Conservation (phyloP, 2,329 filamentous ascomycete species). For the Ascocoryne sarcoides region DNA sequence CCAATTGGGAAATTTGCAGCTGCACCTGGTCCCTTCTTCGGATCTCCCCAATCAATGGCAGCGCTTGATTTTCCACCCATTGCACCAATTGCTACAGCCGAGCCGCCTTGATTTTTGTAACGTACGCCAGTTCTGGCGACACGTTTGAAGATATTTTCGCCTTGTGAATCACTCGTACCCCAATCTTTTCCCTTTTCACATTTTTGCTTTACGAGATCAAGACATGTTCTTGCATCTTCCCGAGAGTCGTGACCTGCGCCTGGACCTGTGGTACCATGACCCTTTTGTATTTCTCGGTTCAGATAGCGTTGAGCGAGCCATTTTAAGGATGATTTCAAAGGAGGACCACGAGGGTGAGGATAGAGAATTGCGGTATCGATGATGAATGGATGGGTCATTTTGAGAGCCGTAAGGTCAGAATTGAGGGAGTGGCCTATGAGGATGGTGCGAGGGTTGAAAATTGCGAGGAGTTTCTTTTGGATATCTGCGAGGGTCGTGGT, state of each 20-base stretch:
- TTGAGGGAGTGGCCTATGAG: constrained; percentile 76
- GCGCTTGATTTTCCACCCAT: constrained; percentile 54
- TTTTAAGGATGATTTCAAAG: constrained; percentile 83
- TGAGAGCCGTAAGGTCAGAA: constrained; percentile 75
- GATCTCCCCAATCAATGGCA: constrained; percentile 85
- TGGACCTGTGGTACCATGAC: constrained; percentile 41
- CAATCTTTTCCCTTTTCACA: constrained; percentile 85
- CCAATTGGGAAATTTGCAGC: constrained; percentile 48
- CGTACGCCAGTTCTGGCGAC: constrained; percentile 55
- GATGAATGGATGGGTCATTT: constrained; percentile 83
- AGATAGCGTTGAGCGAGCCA: constrained; percentile 84
- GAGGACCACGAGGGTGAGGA: constrained; percentile 81
- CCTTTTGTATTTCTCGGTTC: constrained; percentile 78
- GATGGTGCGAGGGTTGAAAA: constrained; percentile 65
- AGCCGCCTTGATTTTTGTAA: constrained; percentile 53
- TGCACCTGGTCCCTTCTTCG: constrained; percentile 49
- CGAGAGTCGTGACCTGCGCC: constrained; percentile 76
- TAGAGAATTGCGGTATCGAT: constrained; percentile 87
- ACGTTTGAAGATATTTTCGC: constrained; percentile 84
- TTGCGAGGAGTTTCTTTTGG: constrained; percentile 62
- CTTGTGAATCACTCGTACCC: constrained; percentile 69
- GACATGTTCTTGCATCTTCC: constrained; percentile 83
- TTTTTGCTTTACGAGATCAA: constrained; percentile 91
- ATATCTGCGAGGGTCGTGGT: constrained; percentile 80
- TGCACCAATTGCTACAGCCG: constrained; percentile 45